phyloP scores from a whole-genome alignment of 306 rosid genomes.

The Benincasa hispida region DNA sequence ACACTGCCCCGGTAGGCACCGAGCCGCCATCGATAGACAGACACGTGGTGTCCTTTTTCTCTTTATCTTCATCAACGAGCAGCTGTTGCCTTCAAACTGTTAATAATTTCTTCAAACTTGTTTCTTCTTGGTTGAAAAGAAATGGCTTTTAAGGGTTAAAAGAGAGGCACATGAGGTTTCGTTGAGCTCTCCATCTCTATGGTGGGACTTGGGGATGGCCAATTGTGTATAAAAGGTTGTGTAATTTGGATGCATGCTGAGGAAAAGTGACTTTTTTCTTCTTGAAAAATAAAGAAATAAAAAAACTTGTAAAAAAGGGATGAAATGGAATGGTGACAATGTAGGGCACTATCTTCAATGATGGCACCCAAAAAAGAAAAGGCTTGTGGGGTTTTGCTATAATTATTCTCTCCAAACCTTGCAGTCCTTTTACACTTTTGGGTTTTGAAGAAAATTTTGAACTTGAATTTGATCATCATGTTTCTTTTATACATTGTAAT shows the following conservation, averaged over 20 bases:
- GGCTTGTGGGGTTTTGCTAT: conserved; percentile 5
- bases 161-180: conserved; percentile 6
- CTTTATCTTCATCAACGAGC: background rate
- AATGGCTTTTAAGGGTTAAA: background rate
- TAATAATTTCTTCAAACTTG: background rate
- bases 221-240: conserved; percentile 1
- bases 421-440: background rate
- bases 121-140: background rate
- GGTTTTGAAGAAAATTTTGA: background rate
- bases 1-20: background rate
- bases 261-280: background rate
- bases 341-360: conserved; percentile 11
- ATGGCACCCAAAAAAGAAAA: background rate
- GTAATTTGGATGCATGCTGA: conserved; percentile 6
- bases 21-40: background rate
- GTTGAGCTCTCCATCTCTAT: conserved; percentile 1
- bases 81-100: background rate
- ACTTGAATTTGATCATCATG: background rate
- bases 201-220: conserved; percentile 10
- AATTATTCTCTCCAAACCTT: background rate
- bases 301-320: background rate
- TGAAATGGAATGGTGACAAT: conserved; percentile 11
- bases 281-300: background rate
- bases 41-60: background rate
- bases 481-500: background rate